Percentiles rank a stretch among this genome's conserved stretches.
These are phyloP conservation scores for Serendipita vermifera DNA, from an alignment of 768 basidiomycete genomes.

Conservation along the genomic window DNA sequence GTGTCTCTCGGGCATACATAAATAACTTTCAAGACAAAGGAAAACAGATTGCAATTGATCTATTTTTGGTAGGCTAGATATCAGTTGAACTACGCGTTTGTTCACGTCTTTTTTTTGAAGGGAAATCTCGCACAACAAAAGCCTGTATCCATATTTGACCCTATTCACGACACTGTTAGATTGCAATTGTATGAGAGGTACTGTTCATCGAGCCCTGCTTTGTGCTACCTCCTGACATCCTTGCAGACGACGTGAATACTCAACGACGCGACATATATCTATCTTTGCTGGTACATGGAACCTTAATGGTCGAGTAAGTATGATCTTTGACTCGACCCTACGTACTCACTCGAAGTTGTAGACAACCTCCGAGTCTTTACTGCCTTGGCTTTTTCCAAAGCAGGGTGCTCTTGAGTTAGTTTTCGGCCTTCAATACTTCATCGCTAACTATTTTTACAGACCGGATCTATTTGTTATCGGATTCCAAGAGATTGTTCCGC, in stretches of 20 bases:
- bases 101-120: conserved; percentile 32
- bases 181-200: conserved; percentile 58
- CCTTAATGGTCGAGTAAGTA: conserved; percentile 69
- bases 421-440: neutral
- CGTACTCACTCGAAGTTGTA: conserved; percentile 22
- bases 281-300: conserved; percentile 94
- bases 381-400: conserved; percentile 83
- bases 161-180: conserved; percentile 79
- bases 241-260: conserved; percentile 67
- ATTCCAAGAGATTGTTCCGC: conserved; percentile 94
- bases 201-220: conserved; percentile 11
- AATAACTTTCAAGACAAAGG: conserved; percentile 95
- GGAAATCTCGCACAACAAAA: conserved; percentile 83
- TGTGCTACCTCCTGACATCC: conserved; percentile 5
- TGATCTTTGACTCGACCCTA: conserved; percentile 1
- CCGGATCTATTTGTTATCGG: conserved; percentile 85
- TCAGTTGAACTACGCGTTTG: neutral
- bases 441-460: conserved; percentile 26
- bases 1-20: conserved; percentile 89
- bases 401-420: conserved; percentile 39
- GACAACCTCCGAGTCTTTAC: conserved; percentile 66
- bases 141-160: conserved; percentile 85
- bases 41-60: conserved; percentile 90
- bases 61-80: conserved; percentile 60
- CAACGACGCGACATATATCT: conserved; percentile 52